A percentile compares a stretch with the other conserved stretches of the same genome.
Conservation (phyloP, 345 rosid genomes). For the Alliaria petiolata region DNA sequence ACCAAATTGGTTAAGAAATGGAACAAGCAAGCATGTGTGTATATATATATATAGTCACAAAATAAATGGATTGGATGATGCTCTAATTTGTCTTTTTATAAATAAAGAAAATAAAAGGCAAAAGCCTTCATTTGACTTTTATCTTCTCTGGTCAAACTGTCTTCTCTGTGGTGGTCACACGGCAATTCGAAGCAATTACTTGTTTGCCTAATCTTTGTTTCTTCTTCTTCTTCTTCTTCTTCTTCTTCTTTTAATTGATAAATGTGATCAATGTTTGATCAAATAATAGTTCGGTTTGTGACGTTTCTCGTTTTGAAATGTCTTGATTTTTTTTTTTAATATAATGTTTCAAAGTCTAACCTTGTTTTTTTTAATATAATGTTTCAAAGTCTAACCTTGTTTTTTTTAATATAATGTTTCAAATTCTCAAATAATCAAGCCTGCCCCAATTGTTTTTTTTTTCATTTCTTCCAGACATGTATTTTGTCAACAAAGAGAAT, state of each 20-base stretch:
- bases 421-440: slow-evolving; percentile 19
- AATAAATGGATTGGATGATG: slow-evolving; percentile 15
- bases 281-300: background rate
- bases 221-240: too few species aligned
- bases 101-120: background rate
- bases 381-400: slow-evolving; percentile 19
- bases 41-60: background rate
- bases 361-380: background rate
- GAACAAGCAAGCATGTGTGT: slow-evolving; percentile 15
- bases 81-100: background rate
- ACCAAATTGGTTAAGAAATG: background rate
- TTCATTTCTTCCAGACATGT: slow-evolving; percentile 21
- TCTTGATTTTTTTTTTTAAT: background rate
- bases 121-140: slow-evolving; percentile 24
- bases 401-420: background rate
- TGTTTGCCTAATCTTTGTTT: slow-evolving; percentile 18
- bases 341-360: slow-evolving; percentile 14
- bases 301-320: slow-evolving; percentile 8
- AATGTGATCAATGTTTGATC: slow-evolving; percentile 11
- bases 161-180: too few species aligned
- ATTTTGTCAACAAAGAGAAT: slow-evolving; percentile 6
- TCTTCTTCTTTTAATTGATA: background rate
- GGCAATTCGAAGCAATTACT: background rate
- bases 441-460: slow-evolving; percentile 30
- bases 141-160: slow-evolving; percentile 17